Percentiles rank a stretch among this genome's conserved stretches.
phyloP scores from a whole-genome alignment of 2,329 filamentous ascomycete species.

The Xylariaceae sp. region DNA sequence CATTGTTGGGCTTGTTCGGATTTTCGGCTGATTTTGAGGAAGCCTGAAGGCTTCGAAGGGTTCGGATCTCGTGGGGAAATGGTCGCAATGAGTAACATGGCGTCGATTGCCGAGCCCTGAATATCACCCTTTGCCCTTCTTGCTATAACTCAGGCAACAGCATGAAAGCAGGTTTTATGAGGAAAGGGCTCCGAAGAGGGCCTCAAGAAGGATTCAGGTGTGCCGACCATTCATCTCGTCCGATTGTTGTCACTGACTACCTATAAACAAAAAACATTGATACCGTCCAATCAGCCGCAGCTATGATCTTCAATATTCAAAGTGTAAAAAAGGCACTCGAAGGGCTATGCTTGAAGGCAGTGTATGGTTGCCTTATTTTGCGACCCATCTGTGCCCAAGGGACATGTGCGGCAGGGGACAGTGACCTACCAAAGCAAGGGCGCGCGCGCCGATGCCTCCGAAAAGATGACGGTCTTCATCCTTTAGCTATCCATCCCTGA shows the following conservation, averaged over 20 bases:
- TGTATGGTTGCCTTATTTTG: conserved; percentile 10
- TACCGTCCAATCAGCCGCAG: conserved; percentile 2
- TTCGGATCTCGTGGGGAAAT: background rate
- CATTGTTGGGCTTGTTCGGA: background rate
- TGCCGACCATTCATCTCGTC: too few species aligned
- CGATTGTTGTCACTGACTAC: too few species aligned
- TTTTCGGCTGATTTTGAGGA: conserved; percentile 3
- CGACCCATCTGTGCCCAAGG: background rate
- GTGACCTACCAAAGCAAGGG: background rate
- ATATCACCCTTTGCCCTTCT: background rate
- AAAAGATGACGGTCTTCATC: background rate
- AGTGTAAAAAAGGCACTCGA: conserved; percentile 9
- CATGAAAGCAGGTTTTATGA: too few species aligned
- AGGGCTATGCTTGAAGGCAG: background rate
- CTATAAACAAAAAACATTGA: background rate
- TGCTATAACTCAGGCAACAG: too few species aligned
- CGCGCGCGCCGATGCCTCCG: background rate
- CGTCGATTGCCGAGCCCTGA: background rate
- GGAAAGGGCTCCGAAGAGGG: too few species aligned
- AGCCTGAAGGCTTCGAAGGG: background rate
- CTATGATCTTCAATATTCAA: background rate
- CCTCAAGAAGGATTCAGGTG: too few species aligned
- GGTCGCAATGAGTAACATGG: conserved; percentile 1
- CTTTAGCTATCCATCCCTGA: too few species aligned
- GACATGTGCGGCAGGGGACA: background rate